A percentile compares a stretch with the other conserved stretches of the same genome.
These are phyloP conservation scores for Triticum timopheevii DNA, from an alignment of 176 grass and related monocot genomes.

Conservation along the genomic window DNA sequence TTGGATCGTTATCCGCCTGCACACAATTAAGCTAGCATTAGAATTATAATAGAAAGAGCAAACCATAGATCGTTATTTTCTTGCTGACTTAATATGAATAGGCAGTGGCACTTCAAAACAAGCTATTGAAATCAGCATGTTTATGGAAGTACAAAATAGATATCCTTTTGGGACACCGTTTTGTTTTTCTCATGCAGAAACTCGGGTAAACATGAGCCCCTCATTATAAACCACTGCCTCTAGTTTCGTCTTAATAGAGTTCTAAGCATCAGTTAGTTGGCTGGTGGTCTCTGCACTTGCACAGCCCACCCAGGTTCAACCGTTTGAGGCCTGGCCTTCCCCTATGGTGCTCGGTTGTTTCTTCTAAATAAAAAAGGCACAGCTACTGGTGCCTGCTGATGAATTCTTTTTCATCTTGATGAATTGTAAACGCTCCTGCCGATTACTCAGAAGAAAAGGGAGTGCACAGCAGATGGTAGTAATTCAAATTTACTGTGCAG, in stretches of 20 bases:
- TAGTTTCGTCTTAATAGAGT: neutral
- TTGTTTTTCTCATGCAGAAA: neutral
- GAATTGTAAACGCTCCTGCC: neutral
- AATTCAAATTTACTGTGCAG: neutral
- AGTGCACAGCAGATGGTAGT: neutral
- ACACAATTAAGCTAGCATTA: constrained; percentile 25
- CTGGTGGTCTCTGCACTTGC: neutral
- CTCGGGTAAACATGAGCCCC: neutral
- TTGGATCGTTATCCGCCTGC: constrained; percentile 90
- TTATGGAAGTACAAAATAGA: neutral
- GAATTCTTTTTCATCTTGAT: neutral
- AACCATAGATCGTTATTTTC: neutral
- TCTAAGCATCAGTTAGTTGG: neutral
- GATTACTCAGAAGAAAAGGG: neutral
- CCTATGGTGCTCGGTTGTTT: neutral
- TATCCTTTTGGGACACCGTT: neutral
- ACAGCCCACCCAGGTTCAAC: neutral
- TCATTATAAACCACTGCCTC: neutral
- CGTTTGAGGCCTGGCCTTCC: neutral
- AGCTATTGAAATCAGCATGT: neutral
- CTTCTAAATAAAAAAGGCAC: neutral
- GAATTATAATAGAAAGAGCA: constrained; percentile 28
- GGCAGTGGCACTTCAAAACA: neutral
- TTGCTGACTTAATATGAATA: neutral
- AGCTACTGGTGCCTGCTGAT: neutral